phyloP scores from a whole-genome alignment of 345 rosid species.

The Clarkia xantiana region DNA sequence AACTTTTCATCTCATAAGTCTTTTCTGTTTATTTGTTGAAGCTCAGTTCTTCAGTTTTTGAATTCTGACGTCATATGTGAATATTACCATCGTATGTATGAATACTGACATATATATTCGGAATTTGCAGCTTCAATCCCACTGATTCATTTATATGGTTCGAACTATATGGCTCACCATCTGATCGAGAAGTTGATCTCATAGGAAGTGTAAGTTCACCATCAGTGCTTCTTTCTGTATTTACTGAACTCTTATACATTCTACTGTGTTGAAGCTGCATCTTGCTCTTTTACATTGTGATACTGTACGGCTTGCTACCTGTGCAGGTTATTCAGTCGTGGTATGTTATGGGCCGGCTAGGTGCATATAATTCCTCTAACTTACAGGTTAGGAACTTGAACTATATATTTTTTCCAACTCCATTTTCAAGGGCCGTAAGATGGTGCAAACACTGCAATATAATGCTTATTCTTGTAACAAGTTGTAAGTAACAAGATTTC shows the following conservation, averaged over 20 bases:
- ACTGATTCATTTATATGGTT: slow-evolving; percentile 77
- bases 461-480: no score
- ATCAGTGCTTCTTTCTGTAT: slow-evolving; percentile 2
- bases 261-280: not conserved
- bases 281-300: not conserved
- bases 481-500: no score
- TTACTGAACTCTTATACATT: not conserved
- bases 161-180: slow-evolving; percentile 70
- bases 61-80: not conserved
- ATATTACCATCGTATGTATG: not conserved
- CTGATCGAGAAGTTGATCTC: slow-evolving; percentile 76
- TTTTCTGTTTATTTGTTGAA: not conserved
- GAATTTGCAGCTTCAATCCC: slow-evolving; percentile 56
- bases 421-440: no score
- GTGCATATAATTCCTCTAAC: slow-evolving; percentile 85
- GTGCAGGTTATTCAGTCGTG: slow-evolving; percentile 78
- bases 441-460: no score
- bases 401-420: no score
- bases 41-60: not conserved
- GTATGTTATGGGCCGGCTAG: slow-evolving; percentile 94
- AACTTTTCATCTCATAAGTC: no score
- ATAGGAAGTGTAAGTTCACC: slow-evolving; percentile 52
- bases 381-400: slow-evolving; percentile 49
- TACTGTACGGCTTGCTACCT: not conserved
- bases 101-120: not conserved